These are phyloP conservation scores for Cryphonectria nitschkei DNA, from an alignment of 2,329 filamentous ascomycete genomes.

Conservation along the genomic window DNA sequence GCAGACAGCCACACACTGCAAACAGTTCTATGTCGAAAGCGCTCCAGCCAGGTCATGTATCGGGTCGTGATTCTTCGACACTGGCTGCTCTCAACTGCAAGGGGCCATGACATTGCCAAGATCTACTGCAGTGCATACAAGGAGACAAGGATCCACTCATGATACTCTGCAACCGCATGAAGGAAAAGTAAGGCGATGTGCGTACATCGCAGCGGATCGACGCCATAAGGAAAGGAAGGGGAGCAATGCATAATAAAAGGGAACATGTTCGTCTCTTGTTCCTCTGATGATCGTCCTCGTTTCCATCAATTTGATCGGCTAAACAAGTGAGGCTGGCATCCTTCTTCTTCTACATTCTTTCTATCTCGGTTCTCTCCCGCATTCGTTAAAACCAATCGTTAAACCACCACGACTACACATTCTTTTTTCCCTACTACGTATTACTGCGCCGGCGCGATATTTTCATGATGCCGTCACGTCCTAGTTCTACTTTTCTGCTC, in stretches of 20 bases:
- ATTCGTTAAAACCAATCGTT: neutral
- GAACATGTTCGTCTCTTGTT: conserved; percentile 2
- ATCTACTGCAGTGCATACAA: neutral
- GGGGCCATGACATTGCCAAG: conserved; percentile 1
- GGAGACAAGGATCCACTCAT: neutral
- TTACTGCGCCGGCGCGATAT: neutral
- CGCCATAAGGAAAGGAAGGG: neutral
- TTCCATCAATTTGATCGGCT: neutral
- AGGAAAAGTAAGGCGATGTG: neutral
- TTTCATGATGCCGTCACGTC: conserved; percentile 17
- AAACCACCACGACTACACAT: neutral
- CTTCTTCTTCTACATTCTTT: neutral
- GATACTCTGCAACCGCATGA: neutral
- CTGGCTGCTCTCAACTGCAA: neutral
- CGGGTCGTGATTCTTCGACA: neutral
- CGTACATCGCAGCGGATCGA: neutral
- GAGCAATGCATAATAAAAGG: neutral
- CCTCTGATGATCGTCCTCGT: neutral
- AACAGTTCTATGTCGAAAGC: neutral
- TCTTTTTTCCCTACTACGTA: neutral
- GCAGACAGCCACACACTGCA: neutral
- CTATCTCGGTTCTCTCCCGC: neutral
- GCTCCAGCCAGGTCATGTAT: neutral
- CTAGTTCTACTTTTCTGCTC: conserved; percentile 12
- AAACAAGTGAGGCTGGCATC: neutral